These are phyloP conservation scores for Coemansia sp. DNA, from an alignment of 192 early-diverging fungal species.

Conservation along the genomic window DNA sequence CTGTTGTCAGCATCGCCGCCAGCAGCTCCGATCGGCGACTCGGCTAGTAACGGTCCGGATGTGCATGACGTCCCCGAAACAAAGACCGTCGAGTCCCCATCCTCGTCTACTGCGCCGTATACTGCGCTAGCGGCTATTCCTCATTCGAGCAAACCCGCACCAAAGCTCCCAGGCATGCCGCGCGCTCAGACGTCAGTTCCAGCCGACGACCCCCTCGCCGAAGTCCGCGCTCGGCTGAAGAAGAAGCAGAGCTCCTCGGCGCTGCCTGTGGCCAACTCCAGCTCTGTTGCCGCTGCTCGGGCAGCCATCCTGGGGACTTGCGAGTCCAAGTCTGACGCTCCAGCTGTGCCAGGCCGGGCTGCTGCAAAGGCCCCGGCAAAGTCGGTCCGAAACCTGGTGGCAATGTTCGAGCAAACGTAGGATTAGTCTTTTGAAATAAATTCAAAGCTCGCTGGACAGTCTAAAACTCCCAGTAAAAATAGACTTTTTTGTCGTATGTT, in stretches of 20 bases:
- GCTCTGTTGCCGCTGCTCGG: constrained; percentile 4
- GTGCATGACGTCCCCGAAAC: constrained; percentile 7
- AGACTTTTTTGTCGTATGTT: too few species aligned
- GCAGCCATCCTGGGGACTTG: constrained; percentile 12
- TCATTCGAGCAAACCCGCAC: neutral
- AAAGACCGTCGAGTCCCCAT: constrained; percentile 2
- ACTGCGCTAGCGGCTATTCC: constrained; percentile 23
- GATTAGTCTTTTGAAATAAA: too few species aligned
- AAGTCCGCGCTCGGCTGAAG: constrained; percentile 44
- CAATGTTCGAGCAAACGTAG: constrained; percentile 45
- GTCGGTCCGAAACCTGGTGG: constrained; percentile 45
- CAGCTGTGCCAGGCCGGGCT: neutral
- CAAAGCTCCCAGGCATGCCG: constrained; percentile 25
- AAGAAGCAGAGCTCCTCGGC: constrained; percentile 49
- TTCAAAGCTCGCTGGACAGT: too few species aligned
- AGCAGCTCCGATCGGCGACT: too few species aligned
- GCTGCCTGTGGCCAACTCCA: constrained; percentile 11
- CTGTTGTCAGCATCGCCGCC: neutral
- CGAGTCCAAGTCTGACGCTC: constrained; percentile 3
- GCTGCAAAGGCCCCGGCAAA: constrained; percentile 25
- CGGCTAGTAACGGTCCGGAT: neutral
- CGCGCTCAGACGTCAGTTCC: constrained; percentile 22
- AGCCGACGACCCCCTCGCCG: constrained; percentile 32
- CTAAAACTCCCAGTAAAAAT: too few species aligned
- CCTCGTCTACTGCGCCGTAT: neutral